phyloP scores from a whole-genome alignment of 257 asterid species.

The Solanum etuberosum region DNA sequence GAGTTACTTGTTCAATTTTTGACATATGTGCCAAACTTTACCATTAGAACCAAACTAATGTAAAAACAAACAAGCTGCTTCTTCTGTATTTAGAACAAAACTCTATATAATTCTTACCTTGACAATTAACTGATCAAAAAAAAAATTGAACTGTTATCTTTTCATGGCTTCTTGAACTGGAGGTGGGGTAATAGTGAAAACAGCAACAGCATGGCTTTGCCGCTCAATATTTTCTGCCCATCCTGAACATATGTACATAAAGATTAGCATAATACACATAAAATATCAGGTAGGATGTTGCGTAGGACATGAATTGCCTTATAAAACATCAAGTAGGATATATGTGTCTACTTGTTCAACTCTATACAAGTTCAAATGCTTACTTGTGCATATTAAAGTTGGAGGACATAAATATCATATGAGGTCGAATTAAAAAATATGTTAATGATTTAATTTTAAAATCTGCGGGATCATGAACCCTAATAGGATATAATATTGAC shows the following conservation, averaged over 20 bases:
- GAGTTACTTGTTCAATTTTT: background rate
- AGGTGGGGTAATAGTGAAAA: slow-evolving; percentile 20
- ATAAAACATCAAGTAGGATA: background rate
- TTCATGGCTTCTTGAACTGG: slow-evolving; percentile 2
- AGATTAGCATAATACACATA: background rate
- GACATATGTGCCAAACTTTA: background rate
- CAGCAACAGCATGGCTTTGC: slow-evolving; percentile 17
- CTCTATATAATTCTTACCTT: background rate
- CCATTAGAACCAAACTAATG: background rate
- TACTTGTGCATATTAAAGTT: too few species aligned
- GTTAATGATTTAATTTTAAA: background rate
- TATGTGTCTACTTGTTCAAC: background rate
- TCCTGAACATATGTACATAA: background rate
- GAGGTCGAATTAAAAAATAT: background rate
- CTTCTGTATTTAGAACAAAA: background rate
- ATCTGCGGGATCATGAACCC: background rate
- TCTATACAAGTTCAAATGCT: too few species aligned
- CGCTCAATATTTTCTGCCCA: slow-evolving; percentile 21
- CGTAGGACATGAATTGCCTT: background rate
- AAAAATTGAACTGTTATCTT: background rate
- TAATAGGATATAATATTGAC: background rate
- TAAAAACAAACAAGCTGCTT: too few species aligned
- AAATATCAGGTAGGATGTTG: background rate
- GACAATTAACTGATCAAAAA: background rate
- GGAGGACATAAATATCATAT: background rate